Evolutionary conservation across 495 filamentous ascomycete species (phyloP).

Genomic region (Neurospora sp.): DNA sequence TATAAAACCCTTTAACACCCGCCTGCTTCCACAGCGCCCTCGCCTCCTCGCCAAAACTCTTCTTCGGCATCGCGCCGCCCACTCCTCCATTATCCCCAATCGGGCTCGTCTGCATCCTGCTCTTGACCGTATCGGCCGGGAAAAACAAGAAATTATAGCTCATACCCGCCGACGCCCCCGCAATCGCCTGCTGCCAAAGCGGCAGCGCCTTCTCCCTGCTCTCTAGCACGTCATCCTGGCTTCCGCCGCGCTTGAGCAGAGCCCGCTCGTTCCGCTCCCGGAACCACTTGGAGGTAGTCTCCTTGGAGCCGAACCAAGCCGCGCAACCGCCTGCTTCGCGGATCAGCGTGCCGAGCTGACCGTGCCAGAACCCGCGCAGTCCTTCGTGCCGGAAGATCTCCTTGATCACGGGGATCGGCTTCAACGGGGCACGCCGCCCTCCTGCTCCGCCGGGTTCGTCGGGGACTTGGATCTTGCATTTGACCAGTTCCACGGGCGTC

Average conservation of each 20-base stretch:
- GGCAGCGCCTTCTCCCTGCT: constrained; percentile 35
- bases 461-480: constrained; percentile 93
- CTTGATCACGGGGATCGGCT: constrained; percentile 48
- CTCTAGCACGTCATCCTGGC: constrained; percentile 20
- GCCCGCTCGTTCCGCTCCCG: constrained; percentile 27
- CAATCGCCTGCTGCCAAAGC: constrained; percentile 73
- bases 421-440: constrained; percentile 13
- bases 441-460: constrained; percentile 18
- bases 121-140: constrained; percentile 94
- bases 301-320: constrained; percentile 93
- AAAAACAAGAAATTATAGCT: constrained; percentile 95
- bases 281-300: constrained; percentile 64
- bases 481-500: constrained; percentile 93
- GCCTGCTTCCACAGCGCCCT: constrained; percentile 66
- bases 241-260: constrained; percentile 2
- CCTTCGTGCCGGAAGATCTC: constrained; percentile 76
- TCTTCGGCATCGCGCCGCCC: constrained; percentile 23
- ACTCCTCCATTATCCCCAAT: constrained; percentile 20
- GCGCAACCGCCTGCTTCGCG: constrained; percentile 88
- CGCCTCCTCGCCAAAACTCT: constrained; percentile 59
- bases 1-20: constrained; percentile 76
- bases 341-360: constrained; percentile 85
- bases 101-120: constrained; percentile 85
- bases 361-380: constrained; percentile 82
- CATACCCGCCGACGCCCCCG: constrained; percentile 87